phyloP scores from a whole-genome alignment of 257 asterid species.

The Jaltomata sinuosa region DNA sequence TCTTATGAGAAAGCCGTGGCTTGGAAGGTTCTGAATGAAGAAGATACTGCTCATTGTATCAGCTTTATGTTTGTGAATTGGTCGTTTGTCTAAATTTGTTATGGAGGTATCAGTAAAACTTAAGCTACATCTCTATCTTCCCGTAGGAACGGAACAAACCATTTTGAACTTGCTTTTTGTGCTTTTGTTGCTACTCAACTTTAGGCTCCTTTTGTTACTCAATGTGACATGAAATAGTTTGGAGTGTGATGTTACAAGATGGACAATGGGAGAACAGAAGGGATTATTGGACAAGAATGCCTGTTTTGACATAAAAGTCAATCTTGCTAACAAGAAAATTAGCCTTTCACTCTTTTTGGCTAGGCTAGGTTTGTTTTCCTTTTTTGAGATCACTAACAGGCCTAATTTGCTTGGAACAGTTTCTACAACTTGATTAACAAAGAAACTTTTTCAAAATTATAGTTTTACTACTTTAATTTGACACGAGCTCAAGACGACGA shows the following conservation, averaged over 20 bases:
- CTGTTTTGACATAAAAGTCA: neutral
- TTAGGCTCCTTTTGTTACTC: neutral
- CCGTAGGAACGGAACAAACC: neutral
- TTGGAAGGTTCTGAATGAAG: slow-evolving; percentile 89
- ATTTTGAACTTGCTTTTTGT: neutral
- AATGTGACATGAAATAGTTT: neutral
- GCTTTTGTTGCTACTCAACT: neutral
- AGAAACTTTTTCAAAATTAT: too few species aligned
- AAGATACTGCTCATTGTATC: slow-evolving; percentile 57
- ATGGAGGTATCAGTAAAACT: neutral
- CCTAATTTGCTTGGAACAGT: neutral
- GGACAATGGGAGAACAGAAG: neutral
- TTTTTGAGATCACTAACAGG: neutral
- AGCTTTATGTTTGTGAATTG: slow-evolving; percentile 76
- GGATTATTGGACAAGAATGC: neutral
- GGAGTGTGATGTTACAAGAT: neutral
- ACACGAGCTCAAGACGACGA: too few species aligned
- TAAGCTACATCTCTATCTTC: neutral
- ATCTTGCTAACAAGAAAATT: neutral
- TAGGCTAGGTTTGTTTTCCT: neutral
- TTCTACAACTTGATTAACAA: too few species aligned
- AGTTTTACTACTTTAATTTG: too few species aligned
- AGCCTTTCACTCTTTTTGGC: neutral
- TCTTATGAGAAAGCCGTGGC: slow-evolving; percentile 90
- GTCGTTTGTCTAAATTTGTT: slow-evolving; percentile 54